Evolutionary conservation across 1,284 basidiomycete genomes (phyloP), one percentile per base, ranked within the genome.

Genomic region (Salmacisia buchloeana): DNA sequence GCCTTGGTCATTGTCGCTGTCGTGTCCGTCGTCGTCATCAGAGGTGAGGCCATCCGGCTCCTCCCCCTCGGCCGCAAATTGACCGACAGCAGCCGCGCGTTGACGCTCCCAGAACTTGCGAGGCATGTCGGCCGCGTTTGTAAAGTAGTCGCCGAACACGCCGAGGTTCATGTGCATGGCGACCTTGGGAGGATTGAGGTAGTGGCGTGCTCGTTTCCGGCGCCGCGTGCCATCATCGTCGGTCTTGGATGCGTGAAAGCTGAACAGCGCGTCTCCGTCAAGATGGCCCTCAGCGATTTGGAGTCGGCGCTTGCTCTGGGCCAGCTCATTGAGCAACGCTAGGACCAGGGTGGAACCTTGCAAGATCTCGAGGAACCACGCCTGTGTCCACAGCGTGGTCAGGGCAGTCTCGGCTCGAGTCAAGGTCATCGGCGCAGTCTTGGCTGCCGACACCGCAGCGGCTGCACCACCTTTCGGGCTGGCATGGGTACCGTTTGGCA

Each of bases 41-140:
- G 21, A 15, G 4, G 27, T 54, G 29, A 33, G 25, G 9, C 15
- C 29, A 13, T 33, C 27, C 5, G 18, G 18, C 39, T 43, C 39
- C 18, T 15, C 39, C 3, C 27, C 27, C 29, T 33, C 49, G 25
- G 25, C 49, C 15, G 49, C 49, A 9, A 29, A 52, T 52, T 52
- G 46, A 18, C 46, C 46, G 7, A 52, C 29, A 4, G 27, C 49
- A 33, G 29, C 27, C 3, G 25, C 15, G 3, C 27, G 49, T n/a
- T 54, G 49, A 7, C 49, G 27, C 34, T 54, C 49, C 49, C 49
- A 54, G 21, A 31, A 54, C 27, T 54, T 54, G 29, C 49, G 49
- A 29, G 49, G 49, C 49, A 54, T 54, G 31, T 54, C 49, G 9
- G 21, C 49, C 15, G 49, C 49, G 27, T 54, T 54, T 29, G 49